Evolutionary conservation across 495 filamentous ascomycete species (phyloP), one percentile per base, ranked within the genome.

Genomic region (Opeltia flavorubescens): DNA sequence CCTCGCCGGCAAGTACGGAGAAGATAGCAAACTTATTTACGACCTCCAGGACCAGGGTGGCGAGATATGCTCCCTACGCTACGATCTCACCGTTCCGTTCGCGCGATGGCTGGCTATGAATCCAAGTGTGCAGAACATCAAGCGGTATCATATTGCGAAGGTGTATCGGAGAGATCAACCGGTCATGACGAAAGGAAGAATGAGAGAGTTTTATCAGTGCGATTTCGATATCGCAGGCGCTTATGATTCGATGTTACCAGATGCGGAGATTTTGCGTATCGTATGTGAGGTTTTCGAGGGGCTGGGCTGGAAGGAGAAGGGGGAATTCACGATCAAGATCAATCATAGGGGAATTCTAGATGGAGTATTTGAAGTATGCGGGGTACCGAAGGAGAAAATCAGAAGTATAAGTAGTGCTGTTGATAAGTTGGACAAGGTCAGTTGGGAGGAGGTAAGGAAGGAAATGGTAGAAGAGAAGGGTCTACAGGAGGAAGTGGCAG

Each of bases 151-250:
- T 66, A 86, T 91, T 51, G 84, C 84, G 47, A 91, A 91, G 64
- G 86, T 93, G 29, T 89, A 87, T 67, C 72, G 84, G 48, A 64
- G 84, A 57, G 84, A 88, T 63, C 81, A 86, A 61, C 82, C 82
- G 1, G 83, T 83, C 45, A 84, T 91, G 70, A 81, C 76, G 44
- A 88, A 88, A 60, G 91, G 91, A 43, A 76, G 86, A 5, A 89
- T 95, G 83, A 75, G 91, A 49, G 89, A 98, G 63, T 95, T 98
- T 65, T 94, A 93, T 63, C 89, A 96, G 68, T 95, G 89, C 64
- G 89, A 96, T 64, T 94, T 95, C 59, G 89, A 96, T 62, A 87
- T 95, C 66, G 89, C 89, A 21, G 89, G 89, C 50, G 63, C 67
- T 27, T 93, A 86, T 62, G 89, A 95, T 57, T 61, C 83, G n/a